Evolutionary conservation across 1,284 basidiomycete genomes (phyloP).

Genomic region (Volvariella volvacea): DNA sequence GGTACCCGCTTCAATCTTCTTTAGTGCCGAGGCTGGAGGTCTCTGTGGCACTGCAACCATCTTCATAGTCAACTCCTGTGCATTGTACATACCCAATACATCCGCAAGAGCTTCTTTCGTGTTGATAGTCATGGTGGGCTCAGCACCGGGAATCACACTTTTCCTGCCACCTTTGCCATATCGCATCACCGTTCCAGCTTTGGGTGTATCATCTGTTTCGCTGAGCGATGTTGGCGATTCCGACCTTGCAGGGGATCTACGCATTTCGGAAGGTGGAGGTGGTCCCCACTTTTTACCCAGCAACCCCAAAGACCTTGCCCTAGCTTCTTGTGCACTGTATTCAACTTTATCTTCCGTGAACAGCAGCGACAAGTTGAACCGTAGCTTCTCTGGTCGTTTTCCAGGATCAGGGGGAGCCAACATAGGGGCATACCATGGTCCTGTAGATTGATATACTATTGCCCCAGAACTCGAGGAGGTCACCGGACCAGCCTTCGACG

Average conservation of each 20-base stretch:
- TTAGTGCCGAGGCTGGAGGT: constrained; percentile 40
- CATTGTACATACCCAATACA: constrained; percentile 91
- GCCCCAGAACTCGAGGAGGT: constrained; percentile 20
- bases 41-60: no score
- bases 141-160: constrained; percentile 16
- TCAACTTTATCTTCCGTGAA: constrained; percentile 64
- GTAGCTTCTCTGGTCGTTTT: constrained; percentile 62
- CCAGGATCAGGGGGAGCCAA: constrained; percentile 58
- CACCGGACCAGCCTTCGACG: constrained; percentile 15
- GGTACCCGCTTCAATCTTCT: constrained; percentile 46
- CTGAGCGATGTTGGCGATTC: constrained; percentile 25
- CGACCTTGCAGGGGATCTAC: background rate
- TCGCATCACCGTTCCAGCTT: constrained; percentile 24
- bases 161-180: constrained; percentile 13
- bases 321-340: constrained; percentile 68
- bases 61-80: constrained; percentile 70
- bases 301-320: constrained; percentile 71
- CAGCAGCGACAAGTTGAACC: constrained; percentile 59
- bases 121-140: constrained; percentile 37
- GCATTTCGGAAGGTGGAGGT: constrained; percentile 42
- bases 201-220: constrained; percentile 46
- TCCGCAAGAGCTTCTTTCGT: constrained; percentile 86
- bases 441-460: constrained; percentile 15
- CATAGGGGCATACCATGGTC: constrained; percentile 59
- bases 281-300: constrained; percentile 76